A percentile compares a stretch with the other conserved stretches of the same genome.
These are phyloP conservation scores for Orobanche coerulescens DNA, from an alignment of 257 asterid genomes.

Conservation along the genomic window DNA sequence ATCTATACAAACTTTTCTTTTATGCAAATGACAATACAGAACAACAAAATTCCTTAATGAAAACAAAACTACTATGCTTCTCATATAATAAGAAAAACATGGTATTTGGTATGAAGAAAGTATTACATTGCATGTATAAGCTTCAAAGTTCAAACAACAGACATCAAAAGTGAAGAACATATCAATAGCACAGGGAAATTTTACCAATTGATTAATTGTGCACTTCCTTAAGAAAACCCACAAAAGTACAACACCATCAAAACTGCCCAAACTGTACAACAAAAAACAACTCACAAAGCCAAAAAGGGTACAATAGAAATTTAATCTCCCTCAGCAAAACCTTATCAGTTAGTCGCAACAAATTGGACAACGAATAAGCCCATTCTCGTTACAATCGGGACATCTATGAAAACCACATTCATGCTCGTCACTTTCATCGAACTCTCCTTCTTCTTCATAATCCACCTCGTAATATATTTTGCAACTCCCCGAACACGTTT, in stretches of 20 bases:
- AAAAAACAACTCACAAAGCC: conserved; percentile 17
- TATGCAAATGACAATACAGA: background rate
- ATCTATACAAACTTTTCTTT: too few relatives aligned
- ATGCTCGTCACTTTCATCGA: conserved; percentile 17
- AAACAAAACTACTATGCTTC: background rate
- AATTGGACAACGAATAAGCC: conserved; percentile 68
- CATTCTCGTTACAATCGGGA: conserved; percentile 84
- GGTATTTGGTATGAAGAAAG: background rate
- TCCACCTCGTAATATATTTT: conserved; percentile 58
- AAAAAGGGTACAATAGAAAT: background rate
- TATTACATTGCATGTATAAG: background rate
- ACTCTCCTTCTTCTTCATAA: conserved; percentile 24
- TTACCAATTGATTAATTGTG: background rate
- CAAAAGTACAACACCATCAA: background rate
- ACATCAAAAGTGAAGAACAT: conserved; percentile 5
- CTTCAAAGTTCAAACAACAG: conserved; percentile 11
- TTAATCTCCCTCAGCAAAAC: background rate
- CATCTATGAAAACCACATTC: conserved; percentile 75
- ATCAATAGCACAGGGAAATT: background rate
- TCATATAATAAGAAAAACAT: background rate
- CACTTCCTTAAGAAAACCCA: background rate
- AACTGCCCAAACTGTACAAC: conserved; percentile 42
- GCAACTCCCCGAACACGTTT: conserved; percentile 89
- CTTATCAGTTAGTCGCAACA: conserved; percentile 49
- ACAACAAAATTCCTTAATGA: too few relatives aligned